Evolutionary conservation across 2,329 filamentous ascomycete genomes (phyloP).

Genomic region (Fusarium multiceps): DNA sequence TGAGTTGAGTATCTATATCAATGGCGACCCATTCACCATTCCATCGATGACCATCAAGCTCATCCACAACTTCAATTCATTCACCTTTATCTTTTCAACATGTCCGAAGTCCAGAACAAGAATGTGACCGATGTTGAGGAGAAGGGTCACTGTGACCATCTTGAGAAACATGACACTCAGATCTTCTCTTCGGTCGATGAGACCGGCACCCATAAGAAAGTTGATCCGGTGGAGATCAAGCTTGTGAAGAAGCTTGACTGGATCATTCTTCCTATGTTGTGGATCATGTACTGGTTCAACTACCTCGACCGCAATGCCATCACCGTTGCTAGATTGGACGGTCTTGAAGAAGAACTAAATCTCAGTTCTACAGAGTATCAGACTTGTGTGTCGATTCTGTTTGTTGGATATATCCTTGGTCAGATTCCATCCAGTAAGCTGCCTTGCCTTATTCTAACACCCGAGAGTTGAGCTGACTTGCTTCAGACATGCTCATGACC

Average conservation of each 20-base stretch:
- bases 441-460: conserved; percentile 41
- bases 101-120: background rate
- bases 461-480: background rate
- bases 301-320: conserved; percentile 65
- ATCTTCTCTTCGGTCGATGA: conserved; percentile 18
- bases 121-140: conserved; percentile 16
- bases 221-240: conserved; percentile 32
- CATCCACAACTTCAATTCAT: background rate
- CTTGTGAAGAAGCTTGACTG: conserved; percentile 37
- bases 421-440: conserved; percentile 51
- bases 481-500: conserved; percentile 54
- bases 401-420: conserved; percentile 50
- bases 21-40: background rate
- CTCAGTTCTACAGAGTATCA: conserved; percentile 54
- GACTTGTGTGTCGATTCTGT: conserved; percentile 51
- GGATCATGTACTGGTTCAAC: conserved; percentile 55
- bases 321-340: conserved; percentile 65
- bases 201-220: conserved; percentile 35
- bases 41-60: background rate
- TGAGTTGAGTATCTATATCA: conserved; percentile 11
- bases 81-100: background rate
- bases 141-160: conserved; percentile 17
- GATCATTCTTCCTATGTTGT: conserved; percentile 46
- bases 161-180: conserved; percentile 20
- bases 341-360: conserved; percentile 63